A percentile compares a stretch with the other conserved stretches of the same genome.
phyloP scores from a whole-genome alignment of 2,329 filamentous ascomycete genomes.

The Exophiala aquamarina region DNA sequence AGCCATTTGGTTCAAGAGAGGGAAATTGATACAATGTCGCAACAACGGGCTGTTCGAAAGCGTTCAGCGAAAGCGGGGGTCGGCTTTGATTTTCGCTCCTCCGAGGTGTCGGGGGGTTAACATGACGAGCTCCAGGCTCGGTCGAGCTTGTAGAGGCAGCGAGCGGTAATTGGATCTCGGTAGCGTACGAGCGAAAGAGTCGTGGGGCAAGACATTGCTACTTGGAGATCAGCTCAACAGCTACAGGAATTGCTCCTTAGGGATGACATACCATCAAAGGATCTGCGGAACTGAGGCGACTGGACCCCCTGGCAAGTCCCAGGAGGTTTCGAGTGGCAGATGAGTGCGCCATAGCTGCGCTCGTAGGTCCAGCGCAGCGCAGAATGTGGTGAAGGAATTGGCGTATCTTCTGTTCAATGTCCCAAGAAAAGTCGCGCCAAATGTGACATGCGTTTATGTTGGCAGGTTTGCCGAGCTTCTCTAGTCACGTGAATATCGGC shows the following conservation, averaged over 20 bases:
- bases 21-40: conserved; percentile 91
- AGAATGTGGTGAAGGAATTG: too few relatives aligned
- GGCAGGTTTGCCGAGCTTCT: too few relatives aligned
- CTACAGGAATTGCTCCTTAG: background rate
- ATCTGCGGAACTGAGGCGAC: conserved; percentile 34
- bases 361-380: too few relatives aligned
- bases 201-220: conserved; percentile 47
- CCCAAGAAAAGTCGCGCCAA: too few relatives aligned
- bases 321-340: conserved; percentile 21
- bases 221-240: conserved; percentile 26
- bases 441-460: too few relatives aligned
- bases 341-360: conserved; percentile 20
- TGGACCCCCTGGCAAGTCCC: conserved; percentile 21
- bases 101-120: conserved; percentile 9
- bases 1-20: conserved; percentile 75
- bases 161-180: conserved; percentile 40
- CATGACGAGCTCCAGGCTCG: conserved; percentile 25
- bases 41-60: conserved; percentile 59
- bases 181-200: conserved; percentile 50
- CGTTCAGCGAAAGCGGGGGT: conserved; percentile 26
- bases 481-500: too few relatives aligned
- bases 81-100: conserved; percentile 15
- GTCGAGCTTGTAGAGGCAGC: too few relatives aligned
- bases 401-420: too few relatives aligned
- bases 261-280: conserved; percentile 36